Conservation (phyloP, 352 stramenopile genomes). For the Globisporangium paddicum region DNA sequence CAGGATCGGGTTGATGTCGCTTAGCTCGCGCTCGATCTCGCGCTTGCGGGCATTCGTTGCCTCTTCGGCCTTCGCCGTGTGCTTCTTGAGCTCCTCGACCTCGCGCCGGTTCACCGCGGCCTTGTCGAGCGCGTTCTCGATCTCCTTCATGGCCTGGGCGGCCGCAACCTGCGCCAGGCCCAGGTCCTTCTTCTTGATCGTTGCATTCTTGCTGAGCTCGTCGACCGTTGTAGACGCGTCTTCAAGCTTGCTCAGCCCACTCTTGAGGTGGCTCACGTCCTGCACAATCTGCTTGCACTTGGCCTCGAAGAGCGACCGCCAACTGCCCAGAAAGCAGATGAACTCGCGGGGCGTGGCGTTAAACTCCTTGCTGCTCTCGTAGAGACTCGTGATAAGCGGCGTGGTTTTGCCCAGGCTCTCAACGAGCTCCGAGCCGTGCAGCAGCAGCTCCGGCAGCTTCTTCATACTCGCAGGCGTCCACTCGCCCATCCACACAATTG, state of each 20-base stretch:
- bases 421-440: slow-evolving; percentile 52
- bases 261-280: slow-evolving; percentile 88
- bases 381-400: slow-evolving; percentile 52
- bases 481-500: slow-evolving; percentile 93
- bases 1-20: slow-evolving; percentile 89
- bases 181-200: slow-evolving; percentile 89
- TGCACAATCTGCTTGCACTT: slow-evolving; percentile 81
- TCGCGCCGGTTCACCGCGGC: slow-evolving; percentile 88
- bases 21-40: slow-evolving; percentile 92
- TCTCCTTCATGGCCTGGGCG: slow-evolving; percentile 94
- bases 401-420: slow-evolving; percentile 54
- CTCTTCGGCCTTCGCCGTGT: slow-evolving; percentile 86
- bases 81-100: slow-evolving; percentile 89
- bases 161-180: slow-evolving; percentile 81
- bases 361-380: slow-evolving; percentile 60
- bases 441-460: slow-evolving; percentile 65
- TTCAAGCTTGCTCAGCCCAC: slow-evolving; percentile 88
- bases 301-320: slow-evolving; percentile 65
- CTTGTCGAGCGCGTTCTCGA: slow-evolving; percentile 90
- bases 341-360: slow-evolving; percentile 83
- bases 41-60: slow-evolving; percentile 87
- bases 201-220: slow-evolving; percentile 84
- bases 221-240: slow-evolving; percentile 90
- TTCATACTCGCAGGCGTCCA: slow-evolving; percentile 80
- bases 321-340: slow-evolving; percentile 81